Evolutionary conservation across 345 rosid species (phyloP).

Genomic region (Carallia brachiata): DNA sequence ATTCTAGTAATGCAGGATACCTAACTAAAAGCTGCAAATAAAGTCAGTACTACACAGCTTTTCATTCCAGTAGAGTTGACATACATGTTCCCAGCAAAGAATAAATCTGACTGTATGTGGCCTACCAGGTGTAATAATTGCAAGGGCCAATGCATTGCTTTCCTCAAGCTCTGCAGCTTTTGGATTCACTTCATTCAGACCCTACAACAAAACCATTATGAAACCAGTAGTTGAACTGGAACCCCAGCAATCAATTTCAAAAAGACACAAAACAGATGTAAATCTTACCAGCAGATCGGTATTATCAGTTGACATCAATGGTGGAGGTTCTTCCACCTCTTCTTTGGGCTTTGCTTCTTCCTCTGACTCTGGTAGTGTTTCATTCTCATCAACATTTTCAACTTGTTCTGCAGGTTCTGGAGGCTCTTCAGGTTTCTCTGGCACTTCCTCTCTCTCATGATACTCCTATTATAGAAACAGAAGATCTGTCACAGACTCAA

Average conservation of each 20-base stretch:
- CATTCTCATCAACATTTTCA: slow-evolving; percentile 40
- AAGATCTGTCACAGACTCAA: slow-evolving; percentile 8
- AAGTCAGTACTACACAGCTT: too few relatives aligned
- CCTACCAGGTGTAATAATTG: slow-evolving; percentile 72
- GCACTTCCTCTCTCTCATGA: slow-evolving; percentile 33
- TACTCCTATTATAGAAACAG: slow-evolving; percentile 48
- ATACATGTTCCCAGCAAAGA: not conserved
- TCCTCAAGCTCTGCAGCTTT: slow-evolving; percentile 72
- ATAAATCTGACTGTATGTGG: not conserved
- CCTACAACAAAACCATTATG: slow-evolving; percentile 35
- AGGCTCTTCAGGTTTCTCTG: slow-evolving; percentile 43
- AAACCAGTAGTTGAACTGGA: not conserved
- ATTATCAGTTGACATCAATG: slow-evolving; percentile 48
- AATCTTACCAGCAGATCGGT: slow-evolving; percentile 56
- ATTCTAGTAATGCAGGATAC: too few relatives aligned
- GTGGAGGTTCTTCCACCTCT: slow-evolving; percentile 44
- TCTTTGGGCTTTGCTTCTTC: slow-evolving; percentile 49
- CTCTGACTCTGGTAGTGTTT: slow-evolving; percentile 28
- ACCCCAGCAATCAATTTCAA: not conserved
- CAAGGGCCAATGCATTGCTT: slow-evolving; percentile 87
- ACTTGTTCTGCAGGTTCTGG: slow-evolving; percentile 38
- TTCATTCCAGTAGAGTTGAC: too few relatives aligned
- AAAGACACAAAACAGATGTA: not conserved
- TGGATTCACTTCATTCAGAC: slow-evolving; percentile 71
- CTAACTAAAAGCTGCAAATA: too few relatives aligned